Base-by-base conservation (phyloP, 164 flowering plant species). In the Nymphaea colorata region DNA sequence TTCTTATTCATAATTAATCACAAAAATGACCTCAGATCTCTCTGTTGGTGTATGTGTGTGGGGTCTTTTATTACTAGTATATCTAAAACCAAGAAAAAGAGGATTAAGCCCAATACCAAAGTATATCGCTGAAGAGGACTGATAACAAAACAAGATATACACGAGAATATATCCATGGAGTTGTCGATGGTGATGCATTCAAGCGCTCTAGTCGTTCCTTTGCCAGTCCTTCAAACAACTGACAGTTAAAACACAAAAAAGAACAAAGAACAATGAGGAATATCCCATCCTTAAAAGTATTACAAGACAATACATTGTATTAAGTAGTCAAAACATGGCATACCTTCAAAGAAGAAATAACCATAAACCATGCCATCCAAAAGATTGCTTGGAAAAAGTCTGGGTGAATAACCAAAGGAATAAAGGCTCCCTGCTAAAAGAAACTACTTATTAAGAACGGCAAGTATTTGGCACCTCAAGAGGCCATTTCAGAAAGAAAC, bases 141-240 rank as follows among this genome's bases (percentile, higher is more conserved):
- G 87, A 66, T 71, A 88, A 73, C 60, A 94, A 73, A 10, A 74
- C 92, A 43, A 95, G 87, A 87, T 80, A 94, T 17, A 90, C 96
- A 61, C 98, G 97, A 71, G 86, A 88, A 73, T 87, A 91, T 71
- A 90, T 73, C 95, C 88, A 81, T 17, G 96, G 91, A 47, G 92
- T 87, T 57, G 87, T 87, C 76, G 97, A 88, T 68, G 98, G 97
- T 65, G 98, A 94, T 65, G 91, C 89, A 82, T 94, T 94, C 79
- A 94, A 71, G 8, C 96, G 84, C 61, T 91, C 96, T 70, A 91
- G 96, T 44, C 99, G 85, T 66, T 94, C 99, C 76, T 92, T 87
- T 55, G 87, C 95, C 80, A 94, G 74, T 67, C 91, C 92, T 83
- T 94, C 95, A 79, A 94, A 94, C 95, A 91, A 89, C 99, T 91